phyloP scores from a whole-genome alignment of 2,329 filamentous ascomycete genomes.

The Apiospora kogelbergensis region DNA sequence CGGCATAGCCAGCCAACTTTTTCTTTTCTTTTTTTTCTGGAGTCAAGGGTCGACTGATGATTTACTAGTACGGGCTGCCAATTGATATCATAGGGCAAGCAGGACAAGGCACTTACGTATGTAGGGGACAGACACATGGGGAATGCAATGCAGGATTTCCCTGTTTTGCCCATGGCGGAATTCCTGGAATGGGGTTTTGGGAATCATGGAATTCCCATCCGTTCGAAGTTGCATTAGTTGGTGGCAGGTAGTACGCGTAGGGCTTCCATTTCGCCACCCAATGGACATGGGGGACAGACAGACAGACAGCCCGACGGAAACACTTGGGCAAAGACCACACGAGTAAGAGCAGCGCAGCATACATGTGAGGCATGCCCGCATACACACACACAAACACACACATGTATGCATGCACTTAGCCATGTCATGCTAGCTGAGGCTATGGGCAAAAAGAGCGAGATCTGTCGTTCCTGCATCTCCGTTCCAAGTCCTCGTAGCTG shows the following conservation, averaged over 20 bases:
- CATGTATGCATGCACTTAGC: background rate
- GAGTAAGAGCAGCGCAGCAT: background rate
- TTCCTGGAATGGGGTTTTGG: too few species aligned
- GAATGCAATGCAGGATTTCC: background rate
- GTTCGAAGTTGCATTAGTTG: background rate
- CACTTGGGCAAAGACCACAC: background rate
- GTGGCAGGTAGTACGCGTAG: background rate
- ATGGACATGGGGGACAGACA: background rate
- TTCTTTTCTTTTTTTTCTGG: background rate
- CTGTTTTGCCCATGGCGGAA: background rate
- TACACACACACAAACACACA: too few species aligned
- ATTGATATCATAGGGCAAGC: background rate
- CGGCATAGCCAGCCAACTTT: background rate
- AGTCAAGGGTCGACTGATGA: background rate
- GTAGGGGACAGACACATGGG: background rate
- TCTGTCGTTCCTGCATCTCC: constrained; percentile 7
- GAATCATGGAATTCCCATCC: background rate
- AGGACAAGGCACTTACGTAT: background rate
- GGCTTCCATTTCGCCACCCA: constrained; percentile 1
- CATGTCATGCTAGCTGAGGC: background rate
- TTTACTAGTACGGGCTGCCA: too few species aligned
- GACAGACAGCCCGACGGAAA: background rate
- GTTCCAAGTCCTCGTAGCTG: background rate
- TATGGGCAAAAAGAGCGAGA: background rate
- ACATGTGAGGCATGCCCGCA: background rate